A percentile compares a stretch with the other conserved stretches of the same genome.
These are phyloP conservation scores for Hypoxylon fragiforme DNA, from an alignment of 495 filamentous ascomycete genomes.

Conservation along the genomic window DNA sequence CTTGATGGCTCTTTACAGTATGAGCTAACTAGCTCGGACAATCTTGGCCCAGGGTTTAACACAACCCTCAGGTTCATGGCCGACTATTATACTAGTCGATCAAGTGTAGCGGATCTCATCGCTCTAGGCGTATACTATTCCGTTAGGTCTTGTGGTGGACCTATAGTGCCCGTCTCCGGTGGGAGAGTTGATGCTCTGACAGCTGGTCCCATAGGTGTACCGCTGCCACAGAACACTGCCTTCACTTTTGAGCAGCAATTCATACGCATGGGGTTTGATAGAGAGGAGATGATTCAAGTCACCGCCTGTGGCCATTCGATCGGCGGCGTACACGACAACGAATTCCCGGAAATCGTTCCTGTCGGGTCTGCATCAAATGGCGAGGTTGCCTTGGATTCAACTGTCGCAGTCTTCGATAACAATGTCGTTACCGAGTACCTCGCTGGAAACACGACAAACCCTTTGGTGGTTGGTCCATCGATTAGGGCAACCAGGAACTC, in stretches of 20 bases:
- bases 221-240: slow-evolving; percentile 59
- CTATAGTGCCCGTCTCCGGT: slow-evolving; percentile 55
- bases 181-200: slow-evolving; percentile 59
- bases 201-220: slow-evolving; percentile 57
- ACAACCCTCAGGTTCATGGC: slow-evolving; percentile 59
- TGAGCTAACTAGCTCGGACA: slow-evolving; percentile 59
- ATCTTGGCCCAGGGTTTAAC: slow-evolving; percentile 60
- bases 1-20: slow-evolving; percentile 64
- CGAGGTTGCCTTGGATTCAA: slow-evolving; percentile 50
- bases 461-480: slow-evolving; percentile 55
- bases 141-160: slow-evolving; percentile 62
- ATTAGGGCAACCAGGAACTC: slow-evolving; percentile 48
- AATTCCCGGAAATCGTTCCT: slow-evolving; percentile 59
- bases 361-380: slow-evolving; percentile 51
- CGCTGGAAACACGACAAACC: slow-evolving; percentile 54
- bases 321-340: slow-evolving; percentile 60
- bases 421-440: slow-evolving; percentile 60
- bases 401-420: slow-evolving; percentile 56
- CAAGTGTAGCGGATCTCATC: slow-evolving; percentile 60
- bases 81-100: slow-evolving; percentile 54
- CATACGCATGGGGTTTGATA: slow-evolving; percentile 58
- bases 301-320: slow-evolving; percentile 65
- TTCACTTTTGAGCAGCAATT: slow-evolving; percentile 58
- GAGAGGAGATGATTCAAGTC: slow-evolving; percentile 61
- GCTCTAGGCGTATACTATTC: slow-evolving; percentile 61